Conservation (phyloP, 345 rosid genomes). For the Salix arbutifolia region DNA sequence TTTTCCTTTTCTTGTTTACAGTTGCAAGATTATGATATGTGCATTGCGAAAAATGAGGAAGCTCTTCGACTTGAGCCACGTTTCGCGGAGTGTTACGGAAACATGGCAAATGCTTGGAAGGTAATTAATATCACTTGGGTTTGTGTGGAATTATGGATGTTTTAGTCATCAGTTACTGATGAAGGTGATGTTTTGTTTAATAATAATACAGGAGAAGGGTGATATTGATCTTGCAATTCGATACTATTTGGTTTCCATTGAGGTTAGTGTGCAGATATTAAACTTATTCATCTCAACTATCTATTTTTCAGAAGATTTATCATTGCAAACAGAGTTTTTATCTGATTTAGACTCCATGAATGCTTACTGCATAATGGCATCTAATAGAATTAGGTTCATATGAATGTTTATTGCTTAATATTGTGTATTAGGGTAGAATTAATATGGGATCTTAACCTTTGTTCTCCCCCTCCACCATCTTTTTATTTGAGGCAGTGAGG, state of each 20-base stretch:
- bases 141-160: background rate
- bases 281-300: background rate
- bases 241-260: slow-evolving; percentile 87
- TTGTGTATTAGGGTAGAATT: background rate
- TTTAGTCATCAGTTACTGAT: background rate
- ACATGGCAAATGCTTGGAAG: slow-evolving; percentile 99
- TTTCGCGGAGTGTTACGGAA: slow-evolving; percentile 98
- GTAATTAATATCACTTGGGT: slow-evolving; percentile 26
- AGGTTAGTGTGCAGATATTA: slow-evolving; percentile 48
- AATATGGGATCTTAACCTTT: background rate
- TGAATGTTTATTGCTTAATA: background rate
- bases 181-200: background rate
- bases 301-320: background rate
- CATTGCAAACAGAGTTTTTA: background rate
- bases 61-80: slow-evolving; percentile 87
- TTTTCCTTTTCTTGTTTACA: slow-evolving; percentile 16
- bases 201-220: slow-evolving; percentile 76
- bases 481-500: background rate
- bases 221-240: slow-evolving; percentile 86
- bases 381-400: background rate
- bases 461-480: background rate
- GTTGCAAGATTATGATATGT: slow-evolving; percentile 96
- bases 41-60: slow-evolving; percentile 91
- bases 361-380: background rate
- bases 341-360: background rate